Conservation (phyloP, 306 rosid genomes). For the Abrus precatorius region DNA sequence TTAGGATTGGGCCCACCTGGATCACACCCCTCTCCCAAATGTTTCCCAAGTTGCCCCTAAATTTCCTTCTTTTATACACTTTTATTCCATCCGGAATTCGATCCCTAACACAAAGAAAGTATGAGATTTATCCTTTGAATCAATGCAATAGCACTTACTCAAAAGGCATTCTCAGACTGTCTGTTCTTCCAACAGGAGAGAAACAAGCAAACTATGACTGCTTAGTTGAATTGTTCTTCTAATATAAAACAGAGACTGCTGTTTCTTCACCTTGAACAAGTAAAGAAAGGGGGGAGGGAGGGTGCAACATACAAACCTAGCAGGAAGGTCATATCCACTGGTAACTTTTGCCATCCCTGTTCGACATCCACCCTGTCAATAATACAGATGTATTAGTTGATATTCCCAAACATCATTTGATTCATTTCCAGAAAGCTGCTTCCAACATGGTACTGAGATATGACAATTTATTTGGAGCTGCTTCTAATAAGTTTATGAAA, state of each 20-base stretch:
- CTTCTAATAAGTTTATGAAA: slow-evolving; percentile 33
- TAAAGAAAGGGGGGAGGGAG: slow-evolving; percentile 25
- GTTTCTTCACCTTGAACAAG: slow-evolving; percentile 32
- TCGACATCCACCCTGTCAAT: slow-evolving; percentile 94
- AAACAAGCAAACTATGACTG: slow-evolving; percentile 9
- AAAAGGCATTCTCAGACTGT: slow-evolving; percentile 14
- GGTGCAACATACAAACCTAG: slow-evolving; percentile 67
- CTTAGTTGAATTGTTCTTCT: slow-evolving; percentile 29
- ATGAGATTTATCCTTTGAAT: slow-evolving; percentile 30
- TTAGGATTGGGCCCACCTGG: too few species aligned
- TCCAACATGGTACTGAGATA: slow-evolving; percentile 12
- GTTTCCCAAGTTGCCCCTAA: too few species aligned
- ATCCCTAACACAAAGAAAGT: not conserved
- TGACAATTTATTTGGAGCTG: slow-evolving; percentile 29
- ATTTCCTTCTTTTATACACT: too few species aligned
- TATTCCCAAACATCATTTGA: not conserved
- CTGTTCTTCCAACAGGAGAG: slow-evolving; percentile 24
- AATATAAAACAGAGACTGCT: slow-evolving; percentile 13
- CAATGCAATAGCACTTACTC: slow-evolving; percentile 24
- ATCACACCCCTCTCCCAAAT: too few species aligned
- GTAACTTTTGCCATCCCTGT: slow-evolving; percentile 99
- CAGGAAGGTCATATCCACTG: slow-evolving; percentile 94
- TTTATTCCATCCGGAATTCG: too few species aligned
- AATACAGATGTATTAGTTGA: slow-evolving; percentile 48
- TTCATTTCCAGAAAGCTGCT: slow-evolving; percentile 26